Conservation (phyloP, 345 rosid species). For the Syzygium aqueum region DNA sequence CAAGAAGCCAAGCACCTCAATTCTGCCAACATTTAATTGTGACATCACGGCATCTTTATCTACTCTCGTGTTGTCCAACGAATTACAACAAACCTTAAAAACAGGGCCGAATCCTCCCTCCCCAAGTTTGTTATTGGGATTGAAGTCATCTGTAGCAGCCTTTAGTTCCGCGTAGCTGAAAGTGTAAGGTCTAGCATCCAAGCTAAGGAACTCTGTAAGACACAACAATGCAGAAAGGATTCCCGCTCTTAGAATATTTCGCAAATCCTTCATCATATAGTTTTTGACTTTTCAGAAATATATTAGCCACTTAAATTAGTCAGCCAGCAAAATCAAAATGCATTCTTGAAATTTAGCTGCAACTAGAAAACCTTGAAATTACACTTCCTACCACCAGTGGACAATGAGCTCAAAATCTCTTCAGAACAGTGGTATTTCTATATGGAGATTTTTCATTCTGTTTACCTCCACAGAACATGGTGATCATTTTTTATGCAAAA, state of each 20-base stretch:
- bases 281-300: background rate
- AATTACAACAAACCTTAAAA: conserved; percentile 8
- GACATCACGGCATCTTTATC: background rate
- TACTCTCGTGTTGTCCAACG: background rate
- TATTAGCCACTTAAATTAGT: background rate
- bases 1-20: background rate
- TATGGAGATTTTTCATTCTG: background rate
- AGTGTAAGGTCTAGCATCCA: conserved; percentile 49
- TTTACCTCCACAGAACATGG: background rate
- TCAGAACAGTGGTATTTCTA: background rate
- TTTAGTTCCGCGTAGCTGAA: conserved; percentile 51
- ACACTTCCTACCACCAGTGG: background rate
- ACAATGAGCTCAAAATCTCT: background rate
- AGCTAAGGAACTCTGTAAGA: conserved; percentile 32
- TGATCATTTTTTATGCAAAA: background rate
- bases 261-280: background rate
- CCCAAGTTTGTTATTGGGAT: conserved; percentile 58
- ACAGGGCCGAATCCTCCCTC: conserved; percentile 92
- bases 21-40: background rate
- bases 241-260: background rate
- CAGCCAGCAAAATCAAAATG: background rate
- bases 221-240: background rate
- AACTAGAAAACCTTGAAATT: background rate
- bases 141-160: conserved; percentile 58
- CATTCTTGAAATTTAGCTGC: background rate